Base-by-base conservation (phyloP, 352 stramenopile species). In the Phytophthora sp. region DNA sequence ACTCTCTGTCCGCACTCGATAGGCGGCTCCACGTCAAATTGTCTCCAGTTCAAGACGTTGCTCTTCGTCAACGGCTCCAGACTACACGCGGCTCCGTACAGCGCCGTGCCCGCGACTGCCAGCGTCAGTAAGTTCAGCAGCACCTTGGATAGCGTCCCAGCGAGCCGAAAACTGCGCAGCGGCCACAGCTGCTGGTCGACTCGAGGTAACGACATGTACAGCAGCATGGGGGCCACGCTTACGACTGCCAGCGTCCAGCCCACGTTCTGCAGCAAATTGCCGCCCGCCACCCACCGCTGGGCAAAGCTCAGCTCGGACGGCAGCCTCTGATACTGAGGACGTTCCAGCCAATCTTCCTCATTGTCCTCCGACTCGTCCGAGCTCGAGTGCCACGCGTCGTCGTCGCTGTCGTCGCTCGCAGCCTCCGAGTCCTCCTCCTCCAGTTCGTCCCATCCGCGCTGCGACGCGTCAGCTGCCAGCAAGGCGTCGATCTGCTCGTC, bases 401-500 rank as follows among this genome's bases (percentile, higher is more conserved):
- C 54, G 52, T 57, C 58, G 36, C 55, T 65, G 15, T 80, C 66
- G 2, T n/a, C 50, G 1, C 57, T 51, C 0, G 61, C 65, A 3
- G 46, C 45, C 33, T 84, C 71, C 29, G 59, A 76, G 23, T 60
- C 69, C 51, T 84, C 75, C 50, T 73, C 73, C 26, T 80, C 71
- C 18, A 74, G 61, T 13, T 88, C 70, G 31, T 89, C 79, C 84
- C 82, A 93, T 30, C 71, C 58, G 18, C 62, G 62, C 41, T 82
- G 69, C 46, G 80, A 71, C 44, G 73, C 58, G 57, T 80, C 70
- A 46, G 75, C 69, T 35, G 80, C 76, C 57, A 89, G 57, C 55
- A 90, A 71, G 24, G 84, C 83, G 58, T 92, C 86, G 59, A 94
- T 91, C 78, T 93, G 77, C 73, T 94, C 84, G 66, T 94, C 86